A percentile compares a stretch with the other conserved stretches of the same genome.
Evolutionary conservation across 768 basidiomycete genomes (phyloP).

Genomic region (Lactarius quietus): DNA sequence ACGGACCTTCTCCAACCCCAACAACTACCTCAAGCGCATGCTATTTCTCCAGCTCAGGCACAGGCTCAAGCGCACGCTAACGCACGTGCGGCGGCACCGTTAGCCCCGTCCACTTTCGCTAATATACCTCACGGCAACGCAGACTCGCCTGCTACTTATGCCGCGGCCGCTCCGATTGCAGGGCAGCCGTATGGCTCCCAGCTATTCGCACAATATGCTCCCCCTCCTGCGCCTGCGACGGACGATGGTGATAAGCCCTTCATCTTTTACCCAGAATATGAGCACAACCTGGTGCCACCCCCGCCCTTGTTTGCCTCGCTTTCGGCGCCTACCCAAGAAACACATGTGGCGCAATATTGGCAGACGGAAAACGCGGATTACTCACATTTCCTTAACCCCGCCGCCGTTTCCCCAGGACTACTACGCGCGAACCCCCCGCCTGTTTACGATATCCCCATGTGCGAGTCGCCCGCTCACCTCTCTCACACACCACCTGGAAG

Average conservation of each 20-base stretch:
- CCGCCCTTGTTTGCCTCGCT: constrained; percentile 13
- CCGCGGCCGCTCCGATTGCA: background rate
- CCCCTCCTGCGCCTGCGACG: background rate
- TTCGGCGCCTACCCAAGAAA: constrained; percentile 1
- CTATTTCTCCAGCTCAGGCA: constrained; percentile 4
- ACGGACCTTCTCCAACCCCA: constrained; percentile 17
- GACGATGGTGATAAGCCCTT: constrained; percentile 27
- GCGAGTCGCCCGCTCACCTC: constrained; percentile 2
- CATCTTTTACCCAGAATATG: constrained; percentile 27
- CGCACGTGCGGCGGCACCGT: background rate
- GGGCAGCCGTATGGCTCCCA: background rate
- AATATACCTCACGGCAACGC: constrained; percentile 17
- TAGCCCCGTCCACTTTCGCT: constrained; percentile 9
- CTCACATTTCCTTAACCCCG: constrained; percentile 23
- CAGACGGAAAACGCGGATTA: constrained; percentile 15
- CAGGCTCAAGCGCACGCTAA: constrained; percentile 3
- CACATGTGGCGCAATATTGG: constrained; percentile 18
- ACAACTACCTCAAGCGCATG: constrained; percentile 5
- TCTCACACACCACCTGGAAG: constrained; percentile 4
- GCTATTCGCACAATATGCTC: background rate
- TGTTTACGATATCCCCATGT: constrained; percentile 13
- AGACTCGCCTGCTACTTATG: constrained; percentile 10
- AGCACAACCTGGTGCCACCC: constrained; percentile 6
- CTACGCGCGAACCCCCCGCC: constrained; percentile 13
- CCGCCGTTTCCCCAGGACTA: constrained; percentile 17